A percentile compares a stretch with the other conserved stretches of the same genome.
These are phyloP conservation scores for Chaetomium cochliodes DNA, from an alignment of 495 filamentous ascomycete species.

Conservation along the genomic window DNA sequence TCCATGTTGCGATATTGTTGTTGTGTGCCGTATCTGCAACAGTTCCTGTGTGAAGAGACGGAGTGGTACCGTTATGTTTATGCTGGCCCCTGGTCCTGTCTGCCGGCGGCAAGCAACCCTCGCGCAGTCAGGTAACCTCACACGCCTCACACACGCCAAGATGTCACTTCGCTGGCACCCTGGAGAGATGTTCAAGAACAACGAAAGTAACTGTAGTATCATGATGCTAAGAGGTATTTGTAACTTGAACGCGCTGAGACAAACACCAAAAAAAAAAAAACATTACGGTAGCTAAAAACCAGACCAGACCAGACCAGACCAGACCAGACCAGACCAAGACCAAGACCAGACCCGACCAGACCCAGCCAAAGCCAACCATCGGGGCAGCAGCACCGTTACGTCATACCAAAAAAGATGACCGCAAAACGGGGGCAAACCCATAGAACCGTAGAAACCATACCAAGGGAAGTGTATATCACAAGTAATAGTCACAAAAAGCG, in stretches of 20 bases:
- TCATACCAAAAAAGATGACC: neutral
- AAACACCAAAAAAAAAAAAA: no score
- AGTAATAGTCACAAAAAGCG: slow-evolving; percentile 17
- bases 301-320: neutral
- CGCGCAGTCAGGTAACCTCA: no score
- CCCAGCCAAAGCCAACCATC: neutral
- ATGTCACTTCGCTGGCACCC: neutral
- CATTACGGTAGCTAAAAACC: slow-evolving; percentile 2
- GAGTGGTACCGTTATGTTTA: neutral
- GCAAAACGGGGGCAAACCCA: neutral
- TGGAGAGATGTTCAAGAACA: neutral
- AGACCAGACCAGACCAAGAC: slow-evolving; percentile 1
- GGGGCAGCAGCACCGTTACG: neutral
- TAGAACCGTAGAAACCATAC: slow-evolving; percentile 10
- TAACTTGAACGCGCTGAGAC: slow-evolving; percentile 1
- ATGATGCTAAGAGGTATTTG: neutral
- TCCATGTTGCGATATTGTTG: no score
- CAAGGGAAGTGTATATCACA: slow-evolving; percentile 17
- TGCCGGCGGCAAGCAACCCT: no score
- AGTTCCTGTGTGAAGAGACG: no score
- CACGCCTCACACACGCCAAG: no score
- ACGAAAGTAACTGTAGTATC: neutral
- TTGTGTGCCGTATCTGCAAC: no score
- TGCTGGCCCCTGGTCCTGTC: neutral
- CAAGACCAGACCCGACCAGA: neutral